Percentiles rank a stretch among this genome's conserved stretches.
Evolutionary conservation across 805 yeast species (phyloP).

Genomic region (Wickerhamomyces tratensis): DNA sequence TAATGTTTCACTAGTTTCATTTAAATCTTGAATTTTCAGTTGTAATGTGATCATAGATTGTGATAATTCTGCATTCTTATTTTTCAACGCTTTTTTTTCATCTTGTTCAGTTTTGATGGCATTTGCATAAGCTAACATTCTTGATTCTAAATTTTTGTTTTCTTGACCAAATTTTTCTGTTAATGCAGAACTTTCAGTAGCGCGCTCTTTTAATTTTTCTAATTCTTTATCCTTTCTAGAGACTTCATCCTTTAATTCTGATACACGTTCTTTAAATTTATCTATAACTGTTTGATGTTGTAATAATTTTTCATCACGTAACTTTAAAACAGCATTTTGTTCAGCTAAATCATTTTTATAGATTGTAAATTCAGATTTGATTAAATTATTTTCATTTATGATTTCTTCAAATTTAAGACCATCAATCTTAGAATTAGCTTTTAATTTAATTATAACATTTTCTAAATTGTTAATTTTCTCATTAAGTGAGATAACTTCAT

Average conservation of each 20-base stretch:
- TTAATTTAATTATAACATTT: constrained; percentile 10
- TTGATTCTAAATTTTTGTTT: constrained; percentile 1
- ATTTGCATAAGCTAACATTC: not conserved
- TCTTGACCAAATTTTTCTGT: not conserved
- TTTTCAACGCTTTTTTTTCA: too few species aligned
- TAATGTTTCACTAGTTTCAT: too few species aligned
- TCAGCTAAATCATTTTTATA: constrained; percentile 10
- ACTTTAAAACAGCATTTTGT: constrained; percentile 4
- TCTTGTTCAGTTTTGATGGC: too few species aligned
- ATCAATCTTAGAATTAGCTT: constrained; percentile 11
- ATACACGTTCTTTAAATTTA: constrained; percentile 13
- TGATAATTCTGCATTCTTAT: too few species aligned
- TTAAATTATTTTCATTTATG: constrained; percentile 8
- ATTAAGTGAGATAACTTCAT: constrained; percentile 7
- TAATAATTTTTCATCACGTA: constrained; percentile 6
- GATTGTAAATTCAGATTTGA: constrained; percentile 11
- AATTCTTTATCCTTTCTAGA: constrained; percentile 2
- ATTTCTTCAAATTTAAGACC: constrained; percentile 11
- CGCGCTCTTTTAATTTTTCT: constrained; percentile 1
- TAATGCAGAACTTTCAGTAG: not conserved
- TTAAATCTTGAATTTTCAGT: too few species aligned
- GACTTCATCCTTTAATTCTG: constrained; percentile 2
- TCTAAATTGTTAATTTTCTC: constrained; percentile 6
- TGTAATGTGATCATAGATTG: too few species aligned
- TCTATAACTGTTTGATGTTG: constrained; percentile 10